Evolutionary conservation across 768 basidiomycete species (phyloP).

Genomic region (Lyophyllum decastes): DNA sequence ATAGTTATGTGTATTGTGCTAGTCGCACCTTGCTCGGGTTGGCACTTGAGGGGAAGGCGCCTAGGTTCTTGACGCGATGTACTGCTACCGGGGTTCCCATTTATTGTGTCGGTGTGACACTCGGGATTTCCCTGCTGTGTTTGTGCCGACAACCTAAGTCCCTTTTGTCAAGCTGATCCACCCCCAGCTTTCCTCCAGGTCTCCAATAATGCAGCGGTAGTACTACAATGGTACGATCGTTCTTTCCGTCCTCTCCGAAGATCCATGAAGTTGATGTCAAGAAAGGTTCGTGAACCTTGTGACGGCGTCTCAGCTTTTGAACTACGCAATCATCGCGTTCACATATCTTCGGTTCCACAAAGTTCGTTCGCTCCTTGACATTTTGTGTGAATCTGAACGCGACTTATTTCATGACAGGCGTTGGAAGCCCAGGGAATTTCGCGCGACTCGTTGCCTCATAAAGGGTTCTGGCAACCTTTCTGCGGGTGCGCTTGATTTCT

Average conservation of each 20-base stretch:
- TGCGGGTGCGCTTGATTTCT: slow-evolving; percentile 33
- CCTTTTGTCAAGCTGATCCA: background rate
- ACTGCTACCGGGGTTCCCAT: slow-evolving; percentile 59
- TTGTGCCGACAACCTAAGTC: slow-evolving; percentile 8
- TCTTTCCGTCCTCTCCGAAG: background rate
- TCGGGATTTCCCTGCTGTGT: slow-evolving; percentile 40
- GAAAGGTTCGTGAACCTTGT: slow-evolving; percentile 52
- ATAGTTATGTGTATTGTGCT: slow-evolving; percentile 66
- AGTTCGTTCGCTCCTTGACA: slow-evolving; percentile 24
- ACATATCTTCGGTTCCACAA: slow-evolving; percentile 51
- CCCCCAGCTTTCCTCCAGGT: slow-evolving; percentile 48
- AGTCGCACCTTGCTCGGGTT: slow-evolving; percentile 55
- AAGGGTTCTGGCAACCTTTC: slow-evolving; percentile 52
- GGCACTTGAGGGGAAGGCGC: slow-evolving; percentile 63
- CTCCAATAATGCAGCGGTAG: slow-evolving; percentile 47
- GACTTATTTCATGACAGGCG: slow-evolving; percentile 28
- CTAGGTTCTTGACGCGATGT: slow-evolving; percentile 51
- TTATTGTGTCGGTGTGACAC: slow-evolving; percentile 47
- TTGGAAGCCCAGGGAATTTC: slow-evolving; percentile 45
- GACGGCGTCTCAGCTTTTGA: slow-evolving; percentile 49
- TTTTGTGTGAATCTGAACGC: background rate
- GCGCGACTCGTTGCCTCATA: slow-evolving; percentile 45
- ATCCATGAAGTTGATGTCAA: background rate
- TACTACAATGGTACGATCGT: slow-evolving; percentile 43
- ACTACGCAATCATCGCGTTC: slow-evolving; percentile 47